phyloP scores from a whole-genome alignment of 2,329 filamentous ascomycete genomes.

The Alternaria brassicicola region DNA sequence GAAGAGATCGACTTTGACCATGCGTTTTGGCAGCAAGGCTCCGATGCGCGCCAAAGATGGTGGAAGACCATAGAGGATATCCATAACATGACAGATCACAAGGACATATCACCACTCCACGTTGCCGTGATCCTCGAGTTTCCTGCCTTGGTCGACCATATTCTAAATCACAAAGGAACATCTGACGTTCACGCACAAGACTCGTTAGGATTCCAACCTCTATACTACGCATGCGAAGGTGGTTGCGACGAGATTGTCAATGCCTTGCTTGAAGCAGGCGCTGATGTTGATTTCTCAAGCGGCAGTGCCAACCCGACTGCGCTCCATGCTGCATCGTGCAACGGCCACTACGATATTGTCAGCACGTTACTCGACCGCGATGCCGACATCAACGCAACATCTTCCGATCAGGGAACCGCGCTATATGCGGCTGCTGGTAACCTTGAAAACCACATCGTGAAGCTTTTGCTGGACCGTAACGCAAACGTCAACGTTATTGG shows the following conservation, averaged over 20 bases:
- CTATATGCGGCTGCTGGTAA: conserved; percentile 25
- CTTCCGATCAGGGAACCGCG: conserved; percentile 17
- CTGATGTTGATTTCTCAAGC: conserved; percentile 19
- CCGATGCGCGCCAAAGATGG: conserved; percentile 21
- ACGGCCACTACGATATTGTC: conserved; percentile 21
- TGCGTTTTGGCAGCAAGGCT: conserved; percentile 26
- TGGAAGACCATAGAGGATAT: conserved; percentile 21
- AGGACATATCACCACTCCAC: conserved; percentile 24
- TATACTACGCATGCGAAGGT: conserved; percentile 26
- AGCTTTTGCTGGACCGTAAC: conserved; percentile 18
- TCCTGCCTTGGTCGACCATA: conserved; percentile 24
- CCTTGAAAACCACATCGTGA: conserved; percentile 11
- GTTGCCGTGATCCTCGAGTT: conserved; percentile 26
- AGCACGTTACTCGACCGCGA: conserved; percentile 22
- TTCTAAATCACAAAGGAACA: conserved; percentile 17
- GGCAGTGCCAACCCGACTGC: conserved; percentile 15
- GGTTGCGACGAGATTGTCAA: conserved; percentile 27
- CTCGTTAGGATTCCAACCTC: conserved; percentile 26
- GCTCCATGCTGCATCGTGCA: conserved; percentile 21
- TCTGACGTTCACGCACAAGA: conserved; percentile 23
- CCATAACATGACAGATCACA: conserved; percentile 17
- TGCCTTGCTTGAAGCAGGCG: conserved; percentile 20
- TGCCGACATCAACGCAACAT: conserved; percentile 19
- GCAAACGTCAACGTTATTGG: conserved; percentile 25
- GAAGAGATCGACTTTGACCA: conserved; percentile 24